Conservation (phyloP, 2,329 filamentous ascomycete species). For the Stemphylium vesicarium region DNA sequence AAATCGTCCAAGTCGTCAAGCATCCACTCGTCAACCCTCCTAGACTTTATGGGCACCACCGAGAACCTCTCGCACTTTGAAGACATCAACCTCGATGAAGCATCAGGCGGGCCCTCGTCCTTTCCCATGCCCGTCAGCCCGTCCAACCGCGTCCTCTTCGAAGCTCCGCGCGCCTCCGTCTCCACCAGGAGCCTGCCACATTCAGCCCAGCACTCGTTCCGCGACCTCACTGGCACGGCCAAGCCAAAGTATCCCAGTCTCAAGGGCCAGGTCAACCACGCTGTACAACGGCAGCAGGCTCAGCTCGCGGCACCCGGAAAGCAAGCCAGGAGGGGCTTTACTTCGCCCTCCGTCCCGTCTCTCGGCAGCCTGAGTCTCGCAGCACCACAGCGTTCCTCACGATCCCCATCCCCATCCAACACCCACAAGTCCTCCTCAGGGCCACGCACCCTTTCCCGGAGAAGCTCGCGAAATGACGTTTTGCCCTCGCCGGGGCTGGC, state of each 20-base stretch:
- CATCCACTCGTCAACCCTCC: conserved; percentile 78
- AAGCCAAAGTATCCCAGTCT: conserved; percentile 51
- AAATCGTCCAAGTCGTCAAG: conserved; percentile 93
- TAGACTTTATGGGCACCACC: conserved; percentile 64
- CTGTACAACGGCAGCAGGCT: conserved; percentile 34
- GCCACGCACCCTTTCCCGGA: conserved; percentile 42
- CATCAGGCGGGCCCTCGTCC: conserved; percentile 44
- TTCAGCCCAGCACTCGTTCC: conserved; percentile 37
- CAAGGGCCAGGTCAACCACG: conserved; percentile 49
- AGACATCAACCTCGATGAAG: conserved; percentile 84
- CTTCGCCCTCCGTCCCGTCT: conserved; percentile 46
- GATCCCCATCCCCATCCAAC: conserved; percentile 46
- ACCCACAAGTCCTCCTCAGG: conserved; percentile 32
- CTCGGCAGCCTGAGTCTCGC: conserved; percentile 41
- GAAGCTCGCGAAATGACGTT: conserved; percentile 42
- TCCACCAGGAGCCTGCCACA: conserved; percentile 26
- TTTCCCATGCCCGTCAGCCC: conserved; percentile 52
- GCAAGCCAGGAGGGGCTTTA: conserved; percentile 51
- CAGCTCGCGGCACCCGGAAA: conserved; percentile 49
- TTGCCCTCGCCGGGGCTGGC: conserved; percentile 34
- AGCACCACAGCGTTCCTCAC: conserved; percentile 41
- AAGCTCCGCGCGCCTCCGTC: conserved; percentile 31
- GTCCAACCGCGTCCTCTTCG: conserved; percentile 41
- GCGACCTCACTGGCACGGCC: conserved; percentile 46
- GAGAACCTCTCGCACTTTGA: conserved; percentile 83